phyloP scores from a whole-genome alignment of 495 filamentous ascomycete species.

The Tuber brumale region DNA sequence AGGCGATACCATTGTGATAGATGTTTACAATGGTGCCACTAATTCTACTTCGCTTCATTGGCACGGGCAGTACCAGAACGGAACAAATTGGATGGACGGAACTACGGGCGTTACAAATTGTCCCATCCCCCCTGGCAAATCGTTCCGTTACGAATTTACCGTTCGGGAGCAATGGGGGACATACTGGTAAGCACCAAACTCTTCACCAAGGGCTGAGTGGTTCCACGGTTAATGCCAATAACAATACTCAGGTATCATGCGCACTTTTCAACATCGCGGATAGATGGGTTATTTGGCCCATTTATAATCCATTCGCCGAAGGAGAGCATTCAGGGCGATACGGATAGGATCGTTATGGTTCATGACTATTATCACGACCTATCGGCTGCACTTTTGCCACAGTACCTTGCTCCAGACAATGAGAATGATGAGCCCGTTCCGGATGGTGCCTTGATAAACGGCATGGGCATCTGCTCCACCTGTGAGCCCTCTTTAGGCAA shows the following conservation, averaged over 20 bases:
- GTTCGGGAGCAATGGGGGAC: slow-evolving; percentile 27
- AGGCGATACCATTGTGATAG: slow-evolving; percentile 37
- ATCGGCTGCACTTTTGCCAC: slow-evolving; percentile 47
- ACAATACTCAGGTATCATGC: slow-evolving; percentile 27
- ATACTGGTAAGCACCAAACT: slow-evolving; percentile 23
- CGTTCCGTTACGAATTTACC: slow-evolving; percentile 49
- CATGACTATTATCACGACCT: slow-evolving; percentile 56
- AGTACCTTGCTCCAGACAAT: slow-evolving; percentile 51
- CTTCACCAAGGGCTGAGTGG: background rate
- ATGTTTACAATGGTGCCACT: slow-evolving; percentile 41
- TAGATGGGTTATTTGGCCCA: slow-evolving; percentile 54
- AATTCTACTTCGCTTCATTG: slow-evolving; percentile 53
- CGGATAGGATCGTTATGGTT: slow-evolving; percentile 53
- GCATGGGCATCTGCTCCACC: slow-evolving; percentile 47
- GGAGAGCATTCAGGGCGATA: slow-evolving; percentile 46
- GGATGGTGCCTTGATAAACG: slow-evolving; percentile 62
- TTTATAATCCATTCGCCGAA: slow-evolving; percentile 50
- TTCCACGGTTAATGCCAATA: background rate
- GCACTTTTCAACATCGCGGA: slow-evolving; percentile 32
- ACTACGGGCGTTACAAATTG: slow-evolving; percentile 58
- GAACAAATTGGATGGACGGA: slow-evolving; percentile 60
- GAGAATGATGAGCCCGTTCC: slow-evolving; percentile 56
- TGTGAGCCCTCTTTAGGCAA: slow-evolving; percentile 48
- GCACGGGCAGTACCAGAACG: slow-evolving; percentile 62
- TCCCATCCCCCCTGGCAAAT: slow-evolving; percentile 55